These are phyloP conservation scores for Coemansia sp. DNA, from an alignment of 192 early-diverging fungal genomes.

Conservation along the genomic window DNA sequence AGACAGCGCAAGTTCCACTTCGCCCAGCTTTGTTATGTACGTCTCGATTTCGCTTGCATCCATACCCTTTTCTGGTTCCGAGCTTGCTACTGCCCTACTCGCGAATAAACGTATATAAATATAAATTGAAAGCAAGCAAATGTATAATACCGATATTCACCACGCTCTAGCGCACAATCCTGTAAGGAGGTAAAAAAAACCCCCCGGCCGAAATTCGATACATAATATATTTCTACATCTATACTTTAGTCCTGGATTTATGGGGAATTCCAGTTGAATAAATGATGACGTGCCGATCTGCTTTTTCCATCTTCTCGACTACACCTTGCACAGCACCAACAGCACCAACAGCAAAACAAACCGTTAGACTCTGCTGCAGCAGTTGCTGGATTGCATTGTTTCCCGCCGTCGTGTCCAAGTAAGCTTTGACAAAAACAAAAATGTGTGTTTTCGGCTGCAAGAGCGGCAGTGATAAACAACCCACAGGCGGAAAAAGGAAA, in stretches of 20 bases:
- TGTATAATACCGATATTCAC: background rate
- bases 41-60: conserved; percentile 40
- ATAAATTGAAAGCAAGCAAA: background rate
- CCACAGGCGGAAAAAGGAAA: no score
- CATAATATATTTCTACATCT: background rate
- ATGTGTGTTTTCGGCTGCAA: background rate
- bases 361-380: no score
- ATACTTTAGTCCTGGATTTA: background rate
- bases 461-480: no score
- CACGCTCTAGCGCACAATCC: background rate
- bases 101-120: background rate
- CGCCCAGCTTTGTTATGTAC: conserved; percentile 39
- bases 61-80: conserved; percentile 11
- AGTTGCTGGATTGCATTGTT: no score
- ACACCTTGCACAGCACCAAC: no score
- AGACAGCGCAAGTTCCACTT: conserved; percentile 48
- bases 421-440: no score
- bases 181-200: background rate
- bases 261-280: background rate
- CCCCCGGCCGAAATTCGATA: background rate
- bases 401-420: no score
- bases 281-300: no score
- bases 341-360: no score
- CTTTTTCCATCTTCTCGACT: no score
- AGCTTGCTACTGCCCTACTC: background rate